Evolutionary conservation across 129 eudicot species (phyloP).

Genomic region (Mikania micrantha): DNA sequence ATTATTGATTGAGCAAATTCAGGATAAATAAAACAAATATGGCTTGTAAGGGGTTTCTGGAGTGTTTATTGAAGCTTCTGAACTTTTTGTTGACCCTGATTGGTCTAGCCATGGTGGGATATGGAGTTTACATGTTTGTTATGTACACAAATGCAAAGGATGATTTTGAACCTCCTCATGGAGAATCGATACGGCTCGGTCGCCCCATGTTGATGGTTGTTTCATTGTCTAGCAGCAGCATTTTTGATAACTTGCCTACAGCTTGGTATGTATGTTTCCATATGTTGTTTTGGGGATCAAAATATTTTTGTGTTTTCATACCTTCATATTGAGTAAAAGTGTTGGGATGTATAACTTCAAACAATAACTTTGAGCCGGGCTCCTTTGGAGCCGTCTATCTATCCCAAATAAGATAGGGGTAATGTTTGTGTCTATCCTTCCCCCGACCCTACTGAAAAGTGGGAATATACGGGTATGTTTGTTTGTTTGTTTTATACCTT

Average conservation of each 20-base stretch:
- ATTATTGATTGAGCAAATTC: constrained; percentile 4
- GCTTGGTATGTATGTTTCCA: constrained; percentile 69
- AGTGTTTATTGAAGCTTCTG: constrained; percentile 75
- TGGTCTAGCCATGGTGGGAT: constrained; percentile 82
- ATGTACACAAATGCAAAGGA: constrained; percentile 45
- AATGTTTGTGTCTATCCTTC: too few relatives aligned
- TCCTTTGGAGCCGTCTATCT: too few relatives aligned
- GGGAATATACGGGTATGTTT: too few relatives aligned
- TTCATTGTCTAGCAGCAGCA: constrained; percentile 40
- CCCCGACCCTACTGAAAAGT: too few relatives aligned
- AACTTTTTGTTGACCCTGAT: constrained; percentile 71
- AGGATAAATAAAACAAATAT: constrained; percentile 13
- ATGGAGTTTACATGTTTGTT: constrained; percentile 79
- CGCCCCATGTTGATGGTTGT: constrained; percentile 74
- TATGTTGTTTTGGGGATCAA: neutral
- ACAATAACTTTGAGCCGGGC: too few relatives aligned
- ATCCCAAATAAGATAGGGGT: too few relatives aligned
- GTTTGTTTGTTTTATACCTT: too few relatives aligned
- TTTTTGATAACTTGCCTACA: constrained; percentile 63
- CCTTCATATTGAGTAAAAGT: neutral
- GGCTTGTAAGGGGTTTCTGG: constrained; percentile 87
- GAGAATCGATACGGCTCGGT: constrained; percentile 58
- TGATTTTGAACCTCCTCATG: constrained; percentile 32
- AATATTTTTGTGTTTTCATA: neutral
- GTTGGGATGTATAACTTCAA: too few relatives aligned